These are phyloP conservation scores for Mastigamoeba balamuthi DNA, from an alignment of 78 protist species.

Conservation along the genomic window DNA sequence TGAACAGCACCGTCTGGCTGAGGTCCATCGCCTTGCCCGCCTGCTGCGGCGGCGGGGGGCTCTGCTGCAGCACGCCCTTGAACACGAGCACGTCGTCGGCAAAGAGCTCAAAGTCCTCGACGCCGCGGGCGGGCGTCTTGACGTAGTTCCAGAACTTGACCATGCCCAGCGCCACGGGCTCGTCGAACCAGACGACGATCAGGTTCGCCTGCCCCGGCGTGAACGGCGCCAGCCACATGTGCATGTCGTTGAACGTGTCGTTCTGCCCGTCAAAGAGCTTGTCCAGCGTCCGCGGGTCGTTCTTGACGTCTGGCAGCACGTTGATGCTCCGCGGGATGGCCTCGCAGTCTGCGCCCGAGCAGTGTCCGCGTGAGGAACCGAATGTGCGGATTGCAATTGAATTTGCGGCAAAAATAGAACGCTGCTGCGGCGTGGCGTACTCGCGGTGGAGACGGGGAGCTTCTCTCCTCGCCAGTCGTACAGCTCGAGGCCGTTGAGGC, in stretches of 20 bases:
- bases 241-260: constrained; percentile 22
- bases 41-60: constrained; percentile 3
- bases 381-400: no score
- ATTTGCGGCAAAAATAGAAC: no score
- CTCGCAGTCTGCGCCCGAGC: not conserved
- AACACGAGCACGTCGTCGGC: constrained; percentile 24
- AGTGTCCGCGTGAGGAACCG: not conserved
- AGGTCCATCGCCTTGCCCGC: not conserved
- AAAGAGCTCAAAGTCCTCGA: constrained; percentile 16
- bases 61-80: constrained; percentile 13
- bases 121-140: constrained; percentile 35
- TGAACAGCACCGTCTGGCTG: constrained; percentile 1
- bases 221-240: constrained; percentile 54
- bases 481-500: constrained; percentile 41
- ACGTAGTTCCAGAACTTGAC: constrained; percentile 56
- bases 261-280: constrained; percentile 37
- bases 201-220: not conserved
- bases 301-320: not conserved
- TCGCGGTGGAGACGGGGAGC: not conserved
- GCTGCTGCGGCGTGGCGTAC: not conserved
- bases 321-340: constrained; percentile 1
- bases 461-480: constrained; percentile 9
- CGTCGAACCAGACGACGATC: constrained; percentile 14
- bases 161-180: constrained; percentile 27
- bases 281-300: constrained; percentile 3